phyloP scores from a whole-genome alignment of 768 basidiomycete species.

The Asterophora lycoperdoides region DNA sequence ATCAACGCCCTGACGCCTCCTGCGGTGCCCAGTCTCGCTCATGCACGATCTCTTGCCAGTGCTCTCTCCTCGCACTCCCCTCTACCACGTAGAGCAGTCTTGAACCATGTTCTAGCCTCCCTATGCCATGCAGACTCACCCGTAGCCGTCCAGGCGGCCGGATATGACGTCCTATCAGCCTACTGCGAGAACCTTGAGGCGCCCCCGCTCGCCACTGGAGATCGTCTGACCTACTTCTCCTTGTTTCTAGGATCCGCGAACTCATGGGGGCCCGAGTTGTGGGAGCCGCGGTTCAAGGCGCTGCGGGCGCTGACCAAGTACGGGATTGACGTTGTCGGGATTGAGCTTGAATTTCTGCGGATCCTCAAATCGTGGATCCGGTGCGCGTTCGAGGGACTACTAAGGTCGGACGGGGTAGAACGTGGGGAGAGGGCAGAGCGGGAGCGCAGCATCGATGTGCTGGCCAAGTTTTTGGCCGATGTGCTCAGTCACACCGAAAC shows the following conservation, averaged over 20 bases:
- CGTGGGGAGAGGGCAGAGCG: slow-evolving; percentile 48
- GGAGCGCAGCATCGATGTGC: slow-evolving; percentile 58
- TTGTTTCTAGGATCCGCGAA: slow-evolving; percentile 47
- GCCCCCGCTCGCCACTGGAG: slow-evolving; percentile 43
- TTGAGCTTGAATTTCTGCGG: slow-evolving; percentile 54
- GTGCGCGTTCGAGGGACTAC: slow-evolving; percentile 54
- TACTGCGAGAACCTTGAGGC: slow-evolving; percentile 63
- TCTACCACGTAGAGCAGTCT: slow-evolving; percentile 45
- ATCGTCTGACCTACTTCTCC: slow-evolving; percentile 60
- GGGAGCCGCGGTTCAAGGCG: slow-evolving; percentile 68
- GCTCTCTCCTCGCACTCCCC: slow-evolving; percentile 50
- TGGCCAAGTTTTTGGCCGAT: slow-evolving; percentile 53
- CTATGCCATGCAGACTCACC: slow-evolving; percentile 57
- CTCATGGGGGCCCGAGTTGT: slow-evolving; percentile 62
- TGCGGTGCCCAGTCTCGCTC: slow-evolving; percentile 59
- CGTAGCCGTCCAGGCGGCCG: slow-evolving; percentile 55
- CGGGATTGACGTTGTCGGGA: slow-evolving; percentile 58
- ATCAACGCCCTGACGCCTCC: slow-evolving; percentile 48
- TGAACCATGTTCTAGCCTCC: slow-evolving; percentile 57
- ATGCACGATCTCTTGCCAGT: slow-evolving; percentile 58
- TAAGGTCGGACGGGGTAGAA: slow-evolving; percentile 30
- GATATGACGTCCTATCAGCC: slow-evolving; percentile 67
- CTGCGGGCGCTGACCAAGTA: slow-evolving; percentile 58
- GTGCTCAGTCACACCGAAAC: slow-evolving; percentile 49
- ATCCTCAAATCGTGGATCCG: slow-evolving; percentile 64